A percentile compares a stretch with the other conserved stretches of the same genome.
Evolutionary conservation across 2,329 filamentous ascomycete species (phyloP).

Genomic region (Colletotrichum sp.): DNA sequence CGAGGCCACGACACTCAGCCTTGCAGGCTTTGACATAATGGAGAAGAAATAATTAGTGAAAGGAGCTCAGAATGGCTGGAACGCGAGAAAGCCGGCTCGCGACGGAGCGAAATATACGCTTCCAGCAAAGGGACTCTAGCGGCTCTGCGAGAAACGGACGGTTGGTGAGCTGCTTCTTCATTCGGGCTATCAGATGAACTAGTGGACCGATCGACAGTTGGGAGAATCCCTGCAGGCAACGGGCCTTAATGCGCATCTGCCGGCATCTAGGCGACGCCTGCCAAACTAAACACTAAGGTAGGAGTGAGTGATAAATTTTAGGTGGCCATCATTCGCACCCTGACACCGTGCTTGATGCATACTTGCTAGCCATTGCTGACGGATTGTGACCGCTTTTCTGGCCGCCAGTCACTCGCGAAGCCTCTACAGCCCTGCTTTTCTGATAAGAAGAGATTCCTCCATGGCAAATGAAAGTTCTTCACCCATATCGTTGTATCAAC

Average conservation of each 20-base stretch:
- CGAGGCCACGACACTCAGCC: not conserved
- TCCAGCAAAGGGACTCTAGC: not conserved
- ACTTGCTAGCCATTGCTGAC: not conserved
- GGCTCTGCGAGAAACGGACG: not conserved
- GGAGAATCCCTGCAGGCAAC: not conserved
- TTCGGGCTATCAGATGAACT: not conserved
- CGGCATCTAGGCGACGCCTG: not conserved
- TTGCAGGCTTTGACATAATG: not conserved
- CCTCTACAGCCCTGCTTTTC: not conserved
- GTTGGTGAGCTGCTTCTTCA: not conserved
- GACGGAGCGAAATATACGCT: not conserved
- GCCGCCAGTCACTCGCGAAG: not conserved
- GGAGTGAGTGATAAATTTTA: not conserved
- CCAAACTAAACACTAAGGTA: not conserved
- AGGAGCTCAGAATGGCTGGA: not conserved
- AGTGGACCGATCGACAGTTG: not conserved
- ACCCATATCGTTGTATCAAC: not conserved
- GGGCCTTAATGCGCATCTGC: not conserved
- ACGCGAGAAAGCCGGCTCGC: not conserved
- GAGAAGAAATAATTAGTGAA: not conserved
- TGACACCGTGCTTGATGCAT: not conserved
- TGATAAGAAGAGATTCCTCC: not conserved
- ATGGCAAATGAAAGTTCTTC: not conserved
- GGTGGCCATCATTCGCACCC: not conserved
- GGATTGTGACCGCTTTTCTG: not conserved